Percentiles rank a stretch among this genome's conserved stretches.
phyloP scores from a whole-genome alignment of 768 basidiomycete species.

The Roridomyces roridus region DNA sequence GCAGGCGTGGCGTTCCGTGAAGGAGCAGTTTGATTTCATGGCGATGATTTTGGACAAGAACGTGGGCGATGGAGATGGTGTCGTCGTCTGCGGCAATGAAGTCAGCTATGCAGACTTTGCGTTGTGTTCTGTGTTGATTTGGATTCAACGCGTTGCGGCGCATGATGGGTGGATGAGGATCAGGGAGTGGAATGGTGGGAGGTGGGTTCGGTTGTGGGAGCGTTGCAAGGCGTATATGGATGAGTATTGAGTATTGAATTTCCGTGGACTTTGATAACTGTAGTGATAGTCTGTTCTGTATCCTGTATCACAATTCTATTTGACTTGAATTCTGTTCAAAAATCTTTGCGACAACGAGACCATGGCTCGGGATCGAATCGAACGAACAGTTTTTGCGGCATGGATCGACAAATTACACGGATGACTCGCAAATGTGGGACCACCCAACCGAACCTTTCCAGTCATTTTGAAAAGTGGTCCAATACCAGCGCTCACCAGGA shows the following conservation, averaged over 20 bases:
- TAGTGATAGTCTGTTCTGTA: too few species aligned
- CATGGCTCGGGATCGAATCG: too few species aligned
- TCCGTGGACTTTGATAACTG: too few species aligned
- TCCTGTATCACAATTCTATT: too few species aligned
- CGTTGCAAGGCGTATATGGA: conserved; percentile 74
- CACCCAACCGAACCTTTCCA: too few species aligned
- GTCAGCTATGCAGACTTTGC: conserved; percentile 79
- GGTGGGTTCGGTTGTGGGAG: conserved; percentile 70
- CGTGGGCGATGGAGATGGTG: conserved; percentile 62
- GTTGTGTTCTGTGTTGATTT: conserved; percentile 72
- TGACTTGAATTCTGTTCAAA: too few species aligned
- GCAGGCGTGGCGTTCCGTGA: conserved; percentile 67
- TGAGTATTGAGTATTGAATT: conserved; percentile 63
- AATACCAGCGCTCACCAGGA: too few species aligned
- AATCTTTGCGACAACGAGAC: too few species aligned
- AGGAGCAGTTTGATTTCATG: conserved; percentile 71
- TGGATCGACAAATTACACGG: too few species aligned
- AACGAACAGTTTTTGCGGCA: too few species aligned
- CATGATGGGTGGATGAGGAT: conserved; percentile 76
- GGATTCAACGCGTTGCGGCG: conserved; percentile 76
- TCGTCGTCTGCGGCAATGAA: conserved; percentile 68
- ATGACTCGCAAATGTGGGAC: too few species aligned
- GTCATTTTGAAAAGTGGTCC: too few species aligned
- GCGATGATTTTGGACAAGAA: conserved; percentile 75
- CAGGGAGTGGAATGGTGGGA: conserved; percentile 71